Evolutionary conservation across 805 yeast genomes (phyloP).

Genomic region (Candida jianshihensis): DNA sequence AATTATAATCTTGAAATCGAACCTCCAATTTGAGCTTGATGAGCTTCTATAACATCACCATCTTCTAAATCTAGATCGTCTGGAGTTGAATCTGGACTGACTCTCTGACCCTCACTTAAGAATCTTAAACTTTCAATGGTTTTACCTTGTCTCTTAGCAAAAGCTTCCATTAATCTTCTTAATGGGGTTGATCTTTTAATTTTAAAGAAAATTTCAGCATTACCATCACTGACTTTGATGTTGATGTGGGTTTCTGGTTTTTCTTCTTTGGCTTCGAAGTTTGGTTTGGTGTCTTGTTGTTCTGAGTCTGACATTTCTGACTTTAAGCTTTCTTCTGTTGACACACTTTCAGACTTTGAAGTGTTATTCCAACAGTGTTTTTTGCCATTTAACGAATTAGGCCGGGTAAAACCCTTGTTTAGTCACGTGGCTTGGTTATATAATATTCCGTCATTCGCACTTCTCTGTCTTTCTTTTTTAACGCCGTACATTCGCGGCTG

Average conservation of each 20-base stretch:
- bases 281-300: slow-evolving; percentile 28
- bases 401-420: too few species aligned
- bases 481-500: too few species aligned
- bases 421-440: too few species aligned
- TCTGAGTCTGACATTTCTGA: slow-evolving; percentile 24
- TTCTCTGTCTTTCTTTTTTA: too few species aligned
- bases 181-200: slow-evolving; percentile 89
- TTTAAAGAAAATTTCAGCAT: slow-evolving; percentile 91
- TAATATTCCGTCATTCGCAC: too few species aligned
- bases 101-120: slow-evolving; percentile 88
- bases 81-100: slow-evolving; percentile 85
- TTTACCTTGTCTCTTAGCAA: slow-evolving; percentile 96
- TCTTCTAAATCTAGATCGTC: slow-evolving; percentile 90
- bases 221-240: slow-evolving; percentile 89
- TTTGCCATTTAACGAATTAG: too few species aligned
- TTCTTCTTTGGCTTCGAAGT: slow-evolving; percentile 33
- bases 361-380: too few species aligned
- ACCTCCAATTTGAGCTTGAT: slow-evolving; percentile 85
- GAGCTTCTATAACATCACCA: slow-evolving; percentile 95
- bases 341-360: too few species aligned
- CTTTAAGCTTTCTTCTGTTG: too few species aligned
- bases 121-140: slow-evolving; percentile 76
- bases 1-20: too few species aligned
- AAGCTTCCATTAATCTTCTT: slow-evolving; percentile 94
- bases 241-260: slow-evolving; percentile 80